Evolutionary conservation across 192 early-diverging fungal genomes (phyloP).

Genomic region (Cetraspora pellucida): DNA sequence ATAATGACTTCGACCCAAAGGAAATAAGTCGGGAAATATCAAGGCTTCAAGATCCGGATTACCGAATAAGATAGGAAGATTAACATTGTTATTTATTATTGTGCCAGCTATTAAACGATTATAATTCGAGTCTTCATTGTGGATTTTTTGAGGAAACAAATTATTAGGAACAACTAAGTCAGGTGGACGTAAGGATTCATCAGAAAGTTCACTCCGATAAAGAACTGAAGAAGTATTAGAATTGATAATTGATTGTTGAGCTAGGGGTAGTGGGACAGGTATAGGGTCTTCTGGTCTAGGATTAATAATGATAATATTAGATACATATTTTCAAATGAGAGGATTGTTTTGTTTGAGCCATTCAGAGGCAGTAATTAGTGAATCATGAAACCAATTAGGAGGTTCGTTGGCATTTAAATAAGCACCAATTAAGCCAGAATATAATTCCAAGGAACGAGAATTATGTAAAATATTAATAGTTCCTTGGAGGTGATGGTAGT

Average conservation of each 20-base stretch:
- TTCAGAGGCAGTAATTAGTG: background rate
- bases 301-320: background rate
- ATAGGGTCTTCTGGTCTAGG: background rate
- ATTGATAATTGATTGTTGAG: too few species aligned
- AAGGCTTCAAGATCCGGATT: too few species aligned
- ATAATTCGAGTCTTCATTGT: background rate
- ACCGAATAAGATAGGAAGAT: too few species aligned
- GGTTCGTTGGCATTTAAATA: background rate
- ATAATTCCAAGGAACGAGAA: background rate
- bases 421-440: background rate
- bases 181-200: too few species aligned
- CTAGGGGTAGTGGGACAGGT: background rate
- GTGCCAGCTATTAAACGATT: background rate
- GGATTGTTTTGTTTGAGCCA: background rate
- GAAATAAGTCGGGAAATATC: conserved; percentile 10
- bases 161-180: background rate
- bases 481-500: background rate
- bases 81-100: too few species aligned
- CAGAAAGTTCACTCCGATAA: background rate
- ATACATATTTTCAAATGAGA: background rate
- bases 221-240: too few species aligned
- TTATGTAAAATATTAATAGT: background rate
- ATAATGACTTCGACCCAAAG: background rate
- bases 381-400: background rate
- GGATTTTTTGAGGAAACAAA: background rate